These are phyloP conservation scores for Exophiala xenobiotica DNA, from an alignment of 2,329 filamentous ascomycete species.

Conservation along the genomic window DNA sequence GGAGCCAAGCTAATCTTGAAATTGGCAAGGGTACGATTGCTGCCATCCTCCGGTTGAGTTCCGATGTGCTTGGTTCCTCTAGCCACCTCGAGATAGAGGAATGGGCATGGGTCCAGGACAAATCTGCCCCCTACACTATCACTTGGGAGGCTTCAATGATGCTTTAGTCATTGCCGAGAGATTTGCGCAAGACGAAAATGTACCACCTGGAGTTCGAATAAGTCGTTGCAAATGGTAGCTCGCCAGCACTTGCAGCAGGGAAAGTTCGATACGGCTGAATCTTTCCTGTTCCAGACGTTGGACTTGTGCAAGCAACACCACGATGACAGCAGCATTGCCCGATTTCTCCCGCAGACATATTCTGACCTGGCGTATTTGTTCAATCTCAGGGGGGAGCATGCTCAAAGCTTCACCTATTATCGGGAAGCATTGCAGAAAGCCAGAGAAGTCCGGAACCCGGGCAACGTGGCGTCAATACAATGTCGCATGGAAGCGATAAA, in stretches of 20 bases:
- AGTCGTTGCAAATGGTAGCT: slow-evolving; percentile 8
- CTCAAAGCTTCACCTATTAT: slow-evolving; percentile 1
- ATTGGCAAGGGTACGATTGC: not conserved
- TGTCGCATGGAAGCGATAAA: slow-evolving; percentile 4
- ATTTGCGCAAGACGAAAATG: not conserved
- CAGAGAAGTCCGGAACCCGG: slow-evolving; percentile 5
- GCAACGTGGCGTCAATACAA: slow-evolving; percentile 3
- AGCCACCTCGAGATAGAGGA: slow-evolving; percentile 8
- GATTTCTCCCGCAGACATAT: slow-evolving; percentile 7
- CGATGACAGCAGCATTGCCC: not conserved
- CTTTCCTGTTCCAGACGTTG: slow-evolving; percentile 5
- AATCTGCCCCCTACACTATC: slow-evolving; percentile 13
- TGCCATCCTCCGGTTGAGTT: slow-evolving; percentile 8
- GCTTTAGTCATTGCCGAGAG: slow-evolving; percentile 7
- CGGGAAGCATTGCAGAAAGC: slow-evolving; percentile 7
- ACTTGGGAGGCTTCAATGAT: slow-evolving; percentile 6
- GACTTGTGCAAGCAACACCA: not conserved
- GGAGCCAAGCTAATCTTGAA: slow-evolving; percentile 3
- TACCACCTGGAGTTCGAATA: slow-evolving; percentile 10
- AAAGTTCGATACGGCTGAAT: slow-evolving; percentile 7
- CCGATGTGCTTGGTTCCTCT: slow-evolving; percentile 6
- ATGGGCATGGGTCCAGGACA: slow-evolving; percentile 15
- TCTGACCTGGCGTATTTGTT: slow-evolving; percentile 10
- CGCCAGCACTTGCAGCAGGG: slow-evolving; percentile 5
- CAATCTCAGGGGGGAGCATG: not conserved